Conservation (phyloP, 768 basidiomycete species). For the Psilocybe subaeruginosa region DNA sequence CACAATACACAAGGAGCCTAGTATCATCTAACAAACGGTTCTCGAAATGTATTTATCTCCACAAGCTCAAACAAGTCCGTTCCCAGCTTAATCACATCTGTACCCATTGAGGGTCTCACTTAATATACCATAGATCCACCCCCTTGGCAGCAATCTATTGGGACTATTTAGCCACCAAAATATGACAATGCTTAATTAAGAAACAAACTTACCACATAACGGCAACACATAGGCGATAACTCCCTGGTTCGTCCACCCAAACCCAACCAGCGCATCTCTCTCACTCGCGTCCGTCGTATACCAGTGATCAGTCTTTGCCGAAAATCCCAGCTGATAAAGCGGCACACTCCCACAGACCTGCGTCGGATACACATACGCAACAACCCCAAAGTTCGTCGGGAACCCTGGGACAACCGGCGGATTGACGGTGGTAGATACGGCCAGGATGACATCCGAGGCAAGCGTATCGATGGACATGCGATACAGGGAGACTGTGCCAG, state of each 20-base stretch:
- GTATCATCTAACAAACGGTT: no score
- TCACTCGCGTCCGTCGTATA: constrained; percentile 7
- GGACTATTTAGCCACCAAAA: no score
- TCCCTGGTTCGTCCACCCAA: neutral
- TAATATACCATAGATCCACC: no score
- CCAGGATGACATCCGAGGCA: neutral
- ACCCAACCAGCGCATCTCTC: neutral
- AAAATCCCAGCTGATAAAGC: neutral
- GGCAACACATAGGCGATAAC: constrained; percentile 11
- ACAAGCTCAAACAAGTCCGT: no score
- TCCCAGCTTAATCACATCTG: no score
- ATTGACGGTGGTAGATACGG: neutral
- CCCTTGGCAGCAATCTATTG: no score
- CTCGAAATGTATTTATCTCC: no score
- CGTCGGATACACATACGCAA: constrained; percentile 12
- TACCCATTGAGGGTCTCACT: no score
- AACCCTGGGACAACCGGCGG: neutral
- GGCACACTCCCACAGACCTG: constrained; percentile 15
- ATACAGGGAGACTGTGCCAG: constrained; percentile 1
- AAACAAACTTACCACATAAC: neutral
- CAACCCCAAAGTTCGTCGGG: neutral
- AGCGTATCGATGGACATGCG: neutral
- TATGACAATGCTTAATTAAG: no score
- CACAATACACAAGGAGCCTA: no score
- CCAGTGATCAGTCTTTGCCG: constrained; percentile 4